Percentiles rank a stretch among this genome's conserved stretches.
Conservation (phyloP, 2,329 filamentous ascomycete genomes). For the Penicillium sumatraense region DNA sequence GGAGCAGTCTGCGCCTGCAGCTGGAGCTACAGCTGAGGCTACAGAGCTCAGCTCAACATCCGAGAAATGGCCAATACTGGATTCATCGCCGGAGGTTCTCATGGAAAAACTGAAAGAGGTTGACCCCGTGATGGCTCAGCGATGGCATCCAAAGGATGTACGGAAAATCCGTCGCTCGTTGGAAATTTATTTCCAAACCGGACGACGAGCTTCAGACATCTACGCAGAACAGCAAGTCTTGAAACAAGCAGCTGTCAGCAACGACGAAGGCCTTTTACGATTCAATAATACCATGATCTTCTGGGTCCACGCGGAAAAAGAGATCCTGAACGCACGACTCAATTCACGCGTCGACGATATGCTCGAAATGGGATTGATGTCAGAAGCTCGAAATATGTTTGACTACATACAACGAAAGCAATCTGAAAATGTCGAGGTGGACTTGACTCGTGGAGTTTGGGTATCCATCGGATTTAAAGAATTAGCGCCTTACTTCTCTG, state of each 20-base stretch:
- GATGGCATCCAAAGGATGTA: conserved; percentile 92
- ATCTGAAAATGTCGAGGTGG: conserved; percentile 59
- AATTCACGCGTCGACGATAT: conserved; percentile 82
- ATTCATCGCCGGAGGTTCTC: conserved; percentile 72
- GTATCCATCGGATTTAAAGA: conserved; percentile 97
- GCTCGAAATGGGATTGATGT: conserved; percentile 68
- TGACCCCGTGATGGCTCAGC: conserved; percentile 84
- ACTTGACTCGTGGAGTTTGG: conserved; percentile 86
- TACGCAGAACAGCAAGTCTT: conserved; percentile 74
- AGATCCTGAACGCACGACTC: conserved; percentile 71
- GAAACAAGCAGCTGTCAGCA: conserved; percentile 27
- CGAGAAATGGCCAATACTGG: conserved; percentile 69
- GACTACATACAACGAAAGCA: conserved; percentile 52
- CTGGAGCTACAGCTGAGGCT: conserved; percentile 6
- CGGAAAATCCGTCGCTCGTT: conserved; percentile 89
- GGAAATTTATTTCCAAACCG: conserved; percentile 85
- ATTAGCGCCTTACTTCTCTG: conserved; percentile 72
- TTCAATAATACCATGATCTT: conserved; percentile 70
- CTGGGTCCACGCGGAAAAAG: conserved; percentile 80
- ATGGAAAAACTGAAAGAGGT: conserved; percentile 74
- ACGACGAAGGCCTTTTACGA: conserved; percentile 45
- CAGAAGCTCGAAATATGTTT: conserved; percentile 63
- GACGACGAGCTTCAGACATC: conserved; percentile 79
- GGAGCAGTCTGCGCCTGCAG: conserved; percentile 27
- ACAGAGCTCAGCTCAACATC: conserved; percentile 29